Evolutionary conservation across 2,329 filamentous ascomycete species (phyloP).

Genomic region (Xylariaceae sp.): DNA sequence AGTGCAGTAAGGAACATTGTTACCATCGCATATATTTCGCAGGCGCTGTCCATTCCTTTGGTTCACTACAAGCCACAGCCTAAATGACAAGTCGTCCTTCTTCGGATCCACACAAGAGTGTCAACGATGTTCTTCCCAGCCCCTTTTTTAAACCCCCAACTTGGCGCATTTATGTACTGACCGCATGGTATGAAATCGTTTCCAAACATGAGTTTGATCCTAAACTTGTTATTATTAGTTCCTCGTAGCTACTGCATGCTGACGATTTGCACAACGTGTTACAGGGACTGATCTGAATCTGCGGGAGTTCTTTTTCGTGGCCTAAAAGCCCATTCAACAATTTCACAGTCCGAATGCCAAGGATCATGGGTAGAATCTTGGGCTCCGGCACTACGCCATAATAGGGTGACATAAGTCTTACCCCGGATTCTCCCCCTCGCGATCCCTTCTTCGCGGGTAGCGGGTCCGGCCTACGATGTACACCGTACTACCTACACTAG

Average conservation of each 20-base stretch:
- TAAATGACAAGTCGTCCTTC: slow-evolving; percentile 35
- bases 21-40: slow-evolving; percentile 19
- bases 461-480: slow-evolving; percentile 24
- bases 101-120: slow-evolving; percentile 21
- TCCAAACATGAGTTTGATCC: not conserved
- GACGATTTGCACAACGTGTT: not conserved
- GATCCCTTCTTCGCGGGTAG: slow-evolving; percentile 28
- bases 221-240: not conserved
- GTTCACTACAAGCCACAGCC: slow-evolving; percentile 39
- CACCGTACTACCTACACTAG: slow-evolving; percentile 9
- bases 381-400: slow-evolving; percentile 21
- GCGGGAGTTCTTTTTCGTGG: slow-evolving; percentile 3
- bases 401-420: slow-evolving; percentile 33
- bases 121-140: slow-evolving; percentile 16
- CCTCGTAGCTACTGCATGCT: not conserved
- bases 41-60: slow-evolving; percentile 14
- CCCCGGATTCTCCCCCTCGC: slow-evolving; percentile 38
- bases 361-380: slow-evolving; percentile 8
- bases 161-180: not conserved
- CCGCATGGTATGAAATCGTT: not conserved
- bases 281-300: slow-evolving; percentile 8
- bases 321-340: not conserved
- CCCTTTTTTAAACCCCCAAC: slow-evolving; percentile 9
- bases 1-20: slow-evolving; percentile 4
- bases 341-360: slow-evolving; percentile 1